Conservation (phyloP, 129 eudicot species). For the Solidago caesia region DNA sequence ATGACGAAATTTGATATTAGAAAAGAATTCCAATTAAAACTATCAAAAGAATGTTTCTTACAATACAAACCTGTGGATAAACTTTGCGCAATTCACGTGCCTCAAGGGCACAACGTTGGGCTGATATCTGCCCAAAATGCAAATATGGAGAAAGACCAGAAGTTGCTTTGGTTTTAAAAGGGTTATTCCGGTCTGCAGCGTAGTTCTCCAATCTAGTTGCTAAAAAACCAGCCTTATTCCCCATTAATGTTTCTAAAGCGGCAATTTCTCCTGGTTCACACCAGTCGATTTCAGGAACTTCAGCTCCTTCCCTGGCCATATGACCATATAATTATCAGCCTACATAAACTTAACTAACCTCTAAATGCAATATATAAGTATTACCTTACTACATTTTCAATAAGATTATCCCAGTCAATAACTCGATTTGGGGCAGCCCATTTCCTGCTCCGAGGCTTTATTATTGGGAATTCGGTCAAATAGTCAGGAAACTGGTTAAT, state of each 20-base stretch:
- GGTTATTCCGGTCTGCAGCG: conserved; percentile 74
- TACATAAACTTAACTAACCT: neutral
- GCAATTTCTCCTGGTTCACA: conserved; percentile 92
- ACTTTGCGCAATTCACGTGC: conserved; percentile 63
- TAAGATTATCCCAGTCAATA: conserved; percentile 73
- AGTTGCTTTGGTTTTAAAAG: conserved; percentile 64
- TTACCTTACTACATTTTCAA: conserved; percentile 52
- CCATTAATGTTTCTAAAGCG: conserved; percentile 72
- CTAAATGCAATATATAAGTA: neutral
- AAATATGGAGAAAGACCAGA: conserved; percentile 95
- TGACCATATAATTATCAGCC: neutral
- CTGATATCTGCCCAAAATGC: conserved; percentile 98
- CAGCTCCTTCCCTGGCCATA: conserved; percentile 58
- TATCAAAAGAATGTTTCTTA: neutral
- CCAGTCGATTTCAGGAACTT: conserved; percentile 94
- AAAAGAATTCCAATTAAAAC: conserved; percentile 3
- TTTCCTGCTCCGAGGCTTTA: conserved; percentile 40
- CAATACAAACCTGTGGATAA: conserved; percentile 54
- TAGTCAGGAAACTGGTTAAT: conserved; percentile 70
- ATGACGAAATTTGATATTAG: conserved; percentile 5
- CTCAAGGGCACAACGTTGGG: conserved; percentile 94
- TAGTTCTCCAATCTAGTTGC: conserved; percentile 64
- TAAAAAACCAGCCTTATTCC: conserved; percentile 57
- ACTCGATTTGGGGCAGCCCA: conserved; percentile 41
- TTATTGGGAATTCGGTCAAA: conserved; percentile 67